phyloP scores from a whole-genome alignment of 257 asterid genomes.

The Rubia yunnanensis region DNA sequence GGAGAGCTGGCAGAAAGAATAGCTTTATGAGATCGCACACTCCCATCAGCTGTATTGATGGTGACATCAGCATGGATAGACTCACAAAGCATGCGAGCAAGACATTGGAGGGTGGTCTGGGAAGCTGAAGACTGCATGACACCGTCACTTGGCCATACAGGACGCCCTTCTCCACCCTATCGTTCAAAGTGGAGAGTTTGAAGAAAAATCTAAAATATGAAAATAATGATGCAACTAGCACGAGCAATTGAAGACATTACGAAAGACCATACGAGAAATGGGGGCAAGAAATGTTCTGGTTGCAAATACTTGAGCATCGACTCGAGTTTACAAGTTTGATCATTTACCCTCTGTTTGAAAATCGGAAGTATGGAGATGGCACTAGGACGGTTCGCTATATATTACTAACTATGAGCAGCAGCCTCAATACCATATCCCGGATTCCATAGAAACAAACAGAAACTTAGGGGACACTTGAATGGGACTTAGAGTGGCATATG shows the following conservation, averaged over 20 bases:
- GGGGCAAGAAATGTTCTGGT: neutral
- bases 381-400: too few relatives aligned
- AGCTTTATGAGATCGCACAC: constrained; percentile 64
- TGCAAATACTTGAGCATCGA: neutral
- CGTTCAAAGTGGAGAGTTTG: constrained; percentile 12
- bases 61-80: constrained; percentile 70
- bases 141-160: constrained; percentile 63
- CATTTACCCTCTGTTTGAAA: neutral
- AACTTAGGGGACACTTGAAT: neutral
- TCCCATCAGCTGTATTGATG: constrained; percentile 69
- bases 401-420: too few relatives aligned
- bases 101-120: constrained; percentile 58
- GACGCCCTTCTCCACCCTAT: constrained; percentile 67
- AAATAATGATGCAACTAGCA: constrained; percentile 1
- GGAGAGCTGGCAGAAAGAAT: constrained; percentile 85
- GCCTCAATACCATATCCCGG: neutral
- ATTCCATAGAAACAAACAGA: neutral
- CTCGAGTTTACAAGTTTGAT: neutral
- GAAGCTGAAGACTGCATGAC: constrained; percentile 43
- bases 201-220: constrained; percentile 4
- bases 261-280: neutral
- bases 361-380: too few relatives aligned
- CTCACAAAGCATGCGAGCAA: constrained; percentile 75
- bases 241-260: neutral
- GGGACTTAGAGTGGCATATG: too few relatives aligned